Base-by-base conservation (phyloP, 352 stramenopile genomes). In the Phytopythium chamaehyphon region DNA sequence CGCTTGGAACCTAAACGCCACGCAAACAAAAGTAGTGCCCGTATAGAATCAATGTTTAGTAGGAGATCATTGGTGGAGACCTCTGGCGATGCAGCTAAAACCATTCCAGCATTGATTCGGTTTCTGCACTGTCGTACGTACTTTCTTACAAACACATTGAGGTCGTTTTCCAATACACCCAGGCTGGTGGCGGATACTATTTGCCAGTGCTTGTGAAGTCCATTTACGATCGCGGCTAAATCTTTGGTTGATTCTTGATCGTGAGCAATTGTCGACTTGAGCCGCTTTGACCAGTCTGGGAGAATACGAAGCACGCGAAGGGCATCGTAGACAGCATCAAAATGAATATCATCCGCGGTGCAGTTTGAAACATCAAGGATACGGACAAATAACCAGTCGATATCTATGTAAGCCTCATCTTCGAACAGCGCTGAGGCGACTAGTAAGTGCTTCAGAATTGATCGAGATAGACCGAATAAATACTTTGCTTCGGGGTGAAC, bases 81-180 rank as follows among this genome's bases (percentile, higher is more conserved):
- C 9, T 33, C 28, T 33, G 5, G 28, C 28, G 28, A 33, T 9
- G 28, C 28, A 33, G 28, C 28, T 5, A 9, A 9, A 10, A 12
- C 15, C 28, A 82, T 40, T 10, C 43, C 38, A 21, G 62, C 54
- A 8, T 64, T 59, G 31, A 71, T 64, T 3, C 21, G 59, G 33
- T 56, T 54, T 14, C 61, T 38, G 26, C 65, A 42, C 24, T 53
- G 46, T 40, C 56, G 48, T 40, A 42, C 64, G 31, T 71, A 61
- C 2, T 57, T 66, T 15, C 71, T 66, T 16, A 80, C 51, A 21
- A 80, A 83, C 12, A 65, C 36, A 36, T 88, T 88, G 1, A 67
- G 74, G 39, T 88, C 77, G 40, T 82, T 81, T 26, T 69, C 73
- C 16, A 65, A 76, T 9, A 88, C 6, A 2, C 55, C 56, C 1